These are phyloP conservation scores for Trichoderma sp. DNA, from an alignment of 2,329 filamentous ascomycete genomes.

Conservation along the genomic window DNA sequence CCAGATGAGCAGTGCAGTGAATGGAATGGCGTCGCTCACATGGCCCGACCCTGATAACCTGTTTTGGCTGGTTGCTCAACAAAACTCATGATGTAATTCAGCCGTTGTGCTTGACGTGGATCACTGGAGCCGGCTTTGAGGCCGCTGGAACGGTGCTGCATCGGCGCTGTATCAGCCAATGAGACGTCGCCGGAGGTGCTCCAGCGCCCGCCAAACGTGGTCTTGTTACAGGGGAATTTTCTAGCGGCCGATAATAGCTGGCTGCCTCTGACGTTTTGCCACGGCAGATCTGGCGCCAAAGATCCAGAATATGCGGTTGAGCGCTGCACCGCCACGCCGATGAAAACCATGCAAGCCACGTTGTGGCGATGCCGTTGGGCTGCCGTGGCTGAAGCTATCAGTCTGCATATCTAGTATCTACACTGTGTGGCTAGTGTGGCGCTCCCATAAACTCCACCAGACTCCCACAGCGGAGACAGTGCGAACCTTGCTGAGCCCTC, in stretches of 20 bases:
- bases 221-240: constrained; percentile 1
- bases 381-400: constrained; percentile 18
- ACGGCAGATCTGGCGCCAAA: constrained; percentile 12
- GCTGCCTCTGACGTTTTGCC: constrained; percentile 15
- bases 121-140: background rate
- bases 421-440: constrained; percentile 15
- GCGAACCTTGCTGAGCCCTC: background rate
- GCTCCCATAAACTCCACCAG: accelerated
- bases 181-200: background rate
- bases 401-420: accelerated
- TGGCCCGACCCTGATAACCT: constrained; percentile 2
- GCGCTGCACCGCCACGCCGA: background rate
- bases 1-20: background rate
- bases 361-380: background rate
- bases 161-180: background rate
- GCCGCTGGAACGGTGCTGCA: background rate
- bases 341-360: background rate
- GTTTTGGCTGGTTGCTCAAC: background rate
- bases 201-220: background rate
- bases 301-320: background rate
- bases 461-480: background rate
- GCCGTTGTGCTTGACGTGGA: background rate
- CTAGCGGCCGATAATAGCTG: background rate
- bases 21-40: constrained; percentile 9
- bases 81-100: constrained; percentile 18